Conservation (phyloP, 345 rosid species). For the Acer negundo region DNA sequence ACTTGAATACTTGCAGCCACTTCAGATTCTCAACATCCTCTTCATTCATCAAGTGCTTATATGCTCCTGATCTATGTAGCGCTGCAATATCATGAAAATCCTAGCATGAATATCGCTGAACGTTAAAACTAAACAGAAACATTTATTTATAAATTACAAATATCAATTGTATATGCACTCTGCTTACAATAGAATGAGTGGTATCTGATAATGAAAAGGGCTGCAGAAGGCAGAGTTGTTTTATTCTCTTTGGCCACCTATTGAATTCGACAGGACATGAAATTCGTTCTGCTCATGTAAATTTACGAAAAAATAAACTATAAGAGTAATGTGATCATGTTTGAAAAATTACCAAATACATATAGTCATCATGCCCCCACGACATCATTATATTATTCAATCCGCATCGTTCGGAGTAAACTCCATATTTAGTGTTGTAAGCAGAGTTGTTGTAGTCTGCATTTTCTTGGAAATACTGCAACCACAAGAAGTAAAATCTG, state of each 20-base stretch:
- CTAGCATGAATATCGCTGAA: neutral
- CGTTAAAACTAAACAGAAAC: neutral
- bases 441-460: slow-evolving; percentile 52
- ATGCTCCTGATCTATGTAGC: slow-evolving; percentile 45
- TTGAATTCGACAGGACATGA: neutral
- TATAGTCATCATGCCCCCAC: slow-evolving; percentile 74
- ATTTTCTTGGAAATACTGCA: slow-evolving; percentile 60
- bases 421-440: slow-evolving; percentile 55
- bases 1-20: slow-evolving; percentile 55
- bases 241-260: slow-evolving; percentile 64
- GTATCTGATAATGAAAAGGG: slow-evolving; percentile 68
- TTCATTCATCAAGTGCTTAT: slow-evolving; percentile 48
- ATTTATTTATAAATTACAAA: neutral
- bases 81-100: slow-evolving; percentile 32
- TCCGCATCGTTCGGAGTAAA: slow-evolving; percentile 58
- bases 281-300: neutral
- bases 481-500: neutral
- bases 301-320: neutral
- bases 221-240: slow-evolving; percentile 63
- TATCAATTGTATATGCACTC: neutral
- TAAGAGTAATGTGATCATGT: neutral
- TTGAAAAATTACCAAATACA: slow-evolving; percentile 52
- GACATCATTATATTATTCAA: slow-evolving; percentile 64
- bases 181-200: slow-evolving; percentile 63
- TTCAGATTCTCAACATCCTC: slow-evolving; percentile 53